phyloP scores from a whole-genome alignment of 2,329 filamentous ascomycete genomes.

The Diplodia corticola region DNA sequence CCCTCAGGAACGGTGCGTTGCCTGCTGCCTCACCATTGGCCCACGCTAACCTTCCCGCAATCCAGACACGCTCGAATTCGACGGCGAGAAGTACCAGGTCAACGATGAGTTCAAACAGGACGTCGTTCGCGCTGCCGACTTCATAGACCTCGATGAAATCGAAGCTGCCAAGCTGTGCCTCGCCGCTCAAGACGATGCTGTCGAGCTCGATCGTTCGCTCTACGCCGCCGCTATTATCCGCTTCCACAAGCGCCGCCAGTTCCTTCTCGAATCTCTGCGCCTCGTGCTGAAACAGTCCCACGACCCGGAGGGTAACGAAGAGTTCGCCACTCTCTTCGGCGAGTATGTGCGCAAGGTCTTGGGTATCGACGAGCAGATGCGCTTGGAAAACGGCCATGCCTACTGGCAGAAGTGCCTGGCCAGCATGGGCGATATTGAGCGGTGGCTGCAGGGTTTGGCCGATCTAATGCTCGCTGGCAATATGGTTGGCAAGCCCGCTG shows the following conservation, averaged over 20 bases:
- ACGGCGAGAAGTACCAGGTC: conserved; percentile 72
- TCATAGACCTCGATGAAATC: conserved; percentile 85
- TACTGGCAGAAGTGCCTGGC: conserved; percentile 74
- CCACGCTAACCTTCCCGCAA: background rate
- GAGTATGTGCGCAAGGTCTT: conserved; percentile 54
- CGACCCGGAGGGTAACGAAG: conserved; percentile 32
- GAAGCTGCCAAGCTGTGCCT: conserved; percentile 77
- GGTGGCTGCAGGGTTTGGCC: conserved; percentile 71
- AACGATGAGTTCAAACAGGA: conserved; percentile 87
- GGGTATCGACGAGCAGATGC: conserved; percentile 48
- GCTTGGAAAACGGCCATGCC: conserved; percentile 55
- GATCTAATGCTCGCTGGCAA: conserved; percentile 76
- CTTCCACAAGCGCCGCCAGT: conserved; percentile 84
- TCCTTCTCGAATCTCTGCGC: conserved; percentile 79
- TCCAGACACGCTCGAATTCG: conserved; percentile 72
- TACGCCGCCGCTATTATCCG: conserved; percentile 79
- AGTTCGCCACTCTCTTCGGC: conserved; percentile 30
- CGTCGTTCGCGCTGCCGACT: conserved; percentile 78
- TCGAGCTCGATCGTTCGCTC: conserved; percentile 68
- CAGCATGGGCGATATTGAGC: conserved; percentile 74
- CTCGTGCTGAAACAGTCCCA: conserved; percentile 70
- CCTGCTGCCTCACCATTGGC: background rate
- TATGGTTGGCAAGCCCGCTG: conserved; percentile 67
- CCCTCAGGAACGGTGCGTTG: conserved; percentile 64
- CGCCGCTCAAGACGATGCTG: conserved; percentile 68